These are phyloP conservation scores for Nymphaea colorata DNA, from an alignment of 164 flowering plant species.

Conservation along the genomic window DNA sequence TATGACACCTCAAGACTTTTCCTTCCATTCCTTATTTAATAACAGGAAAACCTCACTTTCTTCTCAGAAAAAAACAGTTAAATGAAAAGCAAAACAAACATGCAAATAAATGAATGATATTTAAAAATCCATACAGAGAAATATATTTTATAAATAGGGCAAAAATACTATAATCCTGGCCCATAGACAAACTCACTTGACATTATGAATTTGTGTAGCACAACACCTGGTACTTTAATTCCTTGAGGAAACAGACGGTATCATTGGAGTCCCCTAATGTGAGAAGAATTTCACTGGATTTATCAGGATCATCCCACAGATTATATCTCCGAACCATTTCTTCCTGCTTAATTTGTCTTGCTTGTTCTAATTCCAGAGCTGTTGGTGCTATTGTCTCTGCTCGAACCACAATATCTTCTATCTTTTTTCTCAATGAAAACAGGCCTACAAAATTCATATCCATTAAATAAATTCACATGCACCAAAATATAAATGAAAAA, in stretches of 20 bases:
- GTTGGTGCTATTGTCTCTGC: slow-evolving; percentile 50
- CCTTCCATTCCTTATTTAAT: no score
- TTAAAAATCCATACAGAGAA: not conserved
- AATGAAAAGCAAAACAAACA: not conserved
- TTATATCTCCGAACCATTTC: slow-evolving; percentile 42
- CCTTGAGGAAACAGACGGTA: slow-evolving; percentile 66
- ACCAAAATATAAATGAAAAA: no score
- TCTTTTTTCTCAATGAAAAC: slow-evolving; percentile 65
- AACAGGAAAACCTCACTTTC: not conserved
- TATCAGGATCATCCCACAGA: slow-evolving; percentile 68
- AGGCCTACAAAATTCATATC: slow-evolving; percentile 23
- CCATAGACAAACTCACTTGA: not conserved
- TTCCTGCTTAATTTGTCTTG: slow-evolving; percentile 44
- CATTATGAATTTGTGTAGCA: not conserved
- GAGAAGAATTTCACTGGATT: slow-evolving; percentile 54
- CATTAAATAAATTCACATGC: not conserved
- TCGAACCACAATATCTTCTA: slow-evolving; percentile 61
- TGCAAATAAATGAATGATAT: not conserved
- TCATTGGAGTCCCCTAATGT: slow-evolving; percentile 54
- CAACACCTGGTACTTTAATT: slow-evolving; percentile 60
- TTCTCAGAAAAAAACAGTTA: no score
- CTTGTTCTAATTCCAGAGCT: slow-evolving; percentile 69
- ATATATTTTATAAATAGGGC: not conserved
- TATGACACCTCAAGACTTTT: no score
- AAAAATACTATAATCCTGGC: not conserved